phyloP scores from a whole-genome alignment of 495 filamentous ascomycete genomes.

The Xylaria bambusicola region DNA sequence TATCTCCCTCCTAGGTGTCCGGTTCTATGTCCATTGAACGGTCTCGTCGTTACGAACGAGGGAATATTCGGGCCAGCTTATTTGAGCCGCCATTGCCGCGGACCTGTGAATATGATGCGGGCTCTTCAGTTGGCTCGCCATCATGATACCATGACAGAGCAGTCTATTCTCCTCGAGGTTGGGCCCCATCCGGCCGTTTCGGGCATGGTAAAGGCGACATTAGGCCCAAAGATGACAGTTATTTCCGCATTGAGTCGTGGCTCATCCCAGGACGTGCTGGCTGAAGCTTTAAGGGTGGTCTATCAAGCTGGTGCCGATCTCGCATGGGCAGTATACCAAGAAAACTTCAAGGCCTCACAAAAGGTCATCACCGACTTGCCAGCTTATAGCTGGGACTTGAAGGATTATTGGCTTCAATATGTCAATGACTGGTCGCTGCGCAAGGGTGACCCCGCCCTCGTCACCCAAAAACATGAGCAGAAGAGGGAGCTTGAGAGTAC shows the following conservation, averaged over 20 bases:
- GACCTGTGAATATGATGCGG: constrained; percentile 61
- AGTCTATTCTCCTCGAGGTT: constrained; percentile 46
- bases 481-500: constrained; percentile 11
- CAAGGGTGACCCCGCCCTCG: constrained; percentile 50
- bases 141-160: constrained; percentile 14
- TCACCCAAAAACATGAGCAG: constrained; percentile 23
- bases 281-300: constrained; percentile 48
- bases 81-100: constrained; percentile 55
- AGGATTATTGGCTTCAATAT: constrained; percentile 71
- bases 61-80: constrained; percentile 53
- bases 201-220: constrained; percentile 57
- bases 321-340: constrained; percentile 65
- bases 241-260: constrained; percentile 43
- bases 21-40: constrained; percentile 60
- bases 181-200: constrained; percentile 53
- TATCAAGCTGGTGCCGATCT: constrained; percentile 58
- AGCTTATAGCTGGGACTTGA: constrained; percentile 63
- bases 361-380: constrained; percentile 55
- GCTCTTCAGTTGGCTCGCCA: constrained; percentile 36
- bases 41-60: constrained; percentile 45
- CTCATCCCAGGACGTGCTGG: constrained; percentile 41
- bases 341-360: constrained; percentile 51
- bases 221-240: constrained; percentile 40
- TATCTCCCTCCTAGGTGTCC: constrained; percentile 56
- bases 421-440: constrained; percentile 59